Evolutionary conservation across 768 basidiomycete species (phyloP).

Genomic region (Tricholoma flavovirens): DNA sequence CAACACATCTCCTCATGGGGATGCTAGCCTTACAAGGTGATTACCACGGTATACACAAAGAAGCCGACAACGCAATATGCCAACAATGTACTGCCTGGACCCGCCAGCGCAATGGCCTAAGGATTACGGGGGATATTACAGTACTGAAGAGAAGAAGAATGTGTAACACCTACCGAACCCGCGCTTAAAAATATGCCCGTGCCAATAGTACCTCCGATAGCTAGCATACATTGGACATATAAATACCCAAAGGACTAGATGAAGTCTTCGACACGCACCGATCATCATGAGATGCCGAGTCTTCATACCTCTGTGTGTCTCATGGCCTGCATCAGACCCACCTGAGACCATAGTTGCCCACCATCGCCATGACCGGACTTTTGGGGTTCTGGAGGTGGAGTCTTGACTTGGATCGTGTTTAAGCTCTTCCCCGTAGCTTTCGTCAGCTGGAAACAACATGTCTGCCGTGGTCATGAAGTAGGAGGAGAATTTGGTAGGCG

Average conservation of each 20-base stretch:
- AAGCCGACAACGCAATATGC: conserved; percentile 55
- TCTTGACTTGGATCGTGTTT: not conserved
- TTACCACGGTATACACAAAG: conserved; percentile 57
- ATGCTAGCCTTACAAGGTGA: conserved; percentile 38
- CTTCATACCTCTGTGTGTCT: conserved; percentile 24
- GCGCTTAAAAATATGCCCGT: conserved; percentile 58
- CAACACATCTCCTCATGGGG: not conserved
- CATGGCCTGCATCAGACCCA: conserved; percentile 13
- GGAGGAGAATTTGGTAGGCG: not conserved
- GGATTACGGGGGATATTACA: not conserved
- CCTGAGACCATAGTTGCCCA: conserved; percentile 4
- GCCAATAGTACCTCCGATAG: conserved; percentile 55
- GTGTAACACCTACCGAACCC: conserved; percentile 35
- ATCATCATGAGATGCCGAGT: conserved; percentile 30
- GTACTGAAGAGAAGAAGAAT: not conserved
- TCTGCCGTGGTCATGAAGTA: not conserved
- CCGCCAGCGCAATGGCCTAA: conserved; percentile 49
- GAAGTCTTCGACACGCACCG: conserved; percentile 11
- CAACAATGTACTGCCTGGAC: conserved; percentile 56
- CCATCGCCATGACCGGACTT: not conserved
- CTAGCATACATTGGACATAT: conserved; percentile 17
- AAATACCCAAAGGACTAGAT: not conserved
- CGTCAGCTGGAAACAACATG: not conserved
- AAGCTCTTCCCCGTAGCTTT: not conserved
- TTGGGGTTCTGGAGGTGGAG: not conserved